Evolutionary conservation across 2,329 filamentous ascomycete genomes (phyloP).

Genomic region (Cladophialophora yegresii): DNA sequence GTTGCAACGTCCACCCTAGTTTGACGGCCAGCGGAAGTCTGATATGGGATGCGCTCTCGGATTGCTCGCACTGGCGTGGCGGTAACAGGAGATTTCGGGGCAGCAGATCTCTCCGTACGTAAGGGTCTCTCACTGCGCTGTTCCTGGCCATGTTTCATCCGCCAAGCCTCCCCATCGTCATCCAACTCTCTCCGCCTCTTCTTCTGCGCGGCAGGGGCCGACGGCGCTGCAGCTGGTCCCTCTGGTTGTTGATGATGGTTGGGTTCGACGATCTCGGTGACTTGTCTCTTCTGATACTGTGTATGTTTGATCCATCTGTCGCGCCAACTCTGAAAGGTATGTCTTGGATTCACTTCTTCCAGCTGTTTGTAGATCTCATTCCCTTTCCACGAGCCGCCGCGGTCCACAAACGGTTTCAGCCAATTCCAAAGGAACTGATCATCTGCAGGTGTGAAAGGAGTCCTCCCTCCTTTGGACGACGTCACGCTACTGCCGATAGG

Average conservation of each 20-base stretch:
- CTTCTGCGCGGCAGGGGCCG: neutral
- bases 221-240: neutral
- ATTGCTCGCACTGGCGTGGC: neutral
- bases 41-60: neutral
- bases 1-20: neutral
- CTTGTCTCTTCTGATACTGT: conserved; percentile 23
- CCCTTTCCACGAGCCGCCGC: conserved; percentile 42
- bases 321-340: conserved; percentile 54
- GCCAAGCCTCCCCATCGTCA: conserved; percentile 15
- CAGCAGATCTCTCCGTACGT: neutral
- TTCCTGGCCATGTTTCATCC: neutral
- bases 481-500: conserved; percentile 48
- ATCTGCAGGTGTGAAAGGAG: conserved; percentile 47
- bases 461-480: conserved; percentile 41
- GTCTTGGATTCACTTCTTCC: conserved; percentile 43
- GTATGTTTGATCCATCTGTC: conserved; percentile 50
- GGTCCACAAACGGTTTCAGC: conserved; percentile 43
- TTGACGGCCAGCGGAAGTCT: neutral
- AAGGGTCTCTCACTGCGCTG: neutral
- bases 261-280: conserved; percentile 15
- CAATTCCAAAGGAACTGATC: conserved; percentile 51
- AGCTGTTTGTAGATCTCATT: conserved; percentile 52
- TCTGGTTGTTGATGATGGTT: neutral
- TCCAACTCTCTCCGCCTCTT: conserved; percentile 13
- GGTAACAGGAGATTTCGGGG: neutral